Evolutionary conservation across 345 rosid species (phyloP), one percentile per base, ranked within the genome.

Genomic region (Brassica juncea): DNA sequence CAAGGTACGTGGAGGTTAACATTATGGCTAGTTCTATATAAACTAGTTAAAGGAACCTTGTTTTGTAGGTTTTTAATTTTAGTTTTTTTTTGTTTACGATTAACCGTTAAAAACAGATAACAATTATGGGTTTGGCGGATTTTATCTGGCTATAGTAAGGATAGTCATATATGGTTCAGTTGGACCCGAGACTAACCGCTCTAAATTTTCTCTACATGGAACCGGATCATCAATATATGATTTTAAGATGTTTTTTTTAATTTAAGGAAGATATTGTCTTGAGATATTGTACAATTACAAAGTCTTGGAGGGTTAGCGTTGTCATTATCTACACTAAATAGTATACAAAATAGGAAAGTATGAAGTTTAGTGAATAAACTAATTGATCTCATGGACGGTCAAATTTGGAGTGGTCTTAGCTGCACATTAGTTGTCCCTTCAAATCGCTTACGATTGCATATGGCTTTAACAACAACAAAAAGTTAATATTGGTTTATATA

Each of bases 351-450:
- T 21, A 58, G 10, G 16, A 23, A 14, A 57, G 28, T 0, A 12
- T 57, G 10, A 58, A 68, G 12, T 65, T 66, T 31, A 64, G 69
- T 68, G 67, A 66, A 42, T 72, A 79, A 73, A 73, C 21, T 67
- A 73, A 60, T 32, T 67, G 64, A 42, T 79, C 44, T 60, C 78
- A 44, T 6, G 34, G 82, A 61, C 78, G 74, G 78, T 73, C 74
- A 78, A 19, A 34, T 79, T 31, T n/a, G 30, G n/a, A 67, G 30
- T 62, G 61, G 79, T 57, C 79, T 69, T 80, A 54, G 79, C 66
- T 80, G 75, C 66, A 69, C 28, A 74, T 74, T 80, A 74, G 67
- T 74, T 74, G 79, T 80, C 83, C 57, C 75, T 80, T 80, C 83
- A 74, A 54, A 52, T 8, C 30, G 75, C 79, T 80, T 68, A 80